Base-by-base conservation (phyloP, 2,329 filamentous ascomycete genomes). In the Byssoonygena ceratinophila region DNA sequence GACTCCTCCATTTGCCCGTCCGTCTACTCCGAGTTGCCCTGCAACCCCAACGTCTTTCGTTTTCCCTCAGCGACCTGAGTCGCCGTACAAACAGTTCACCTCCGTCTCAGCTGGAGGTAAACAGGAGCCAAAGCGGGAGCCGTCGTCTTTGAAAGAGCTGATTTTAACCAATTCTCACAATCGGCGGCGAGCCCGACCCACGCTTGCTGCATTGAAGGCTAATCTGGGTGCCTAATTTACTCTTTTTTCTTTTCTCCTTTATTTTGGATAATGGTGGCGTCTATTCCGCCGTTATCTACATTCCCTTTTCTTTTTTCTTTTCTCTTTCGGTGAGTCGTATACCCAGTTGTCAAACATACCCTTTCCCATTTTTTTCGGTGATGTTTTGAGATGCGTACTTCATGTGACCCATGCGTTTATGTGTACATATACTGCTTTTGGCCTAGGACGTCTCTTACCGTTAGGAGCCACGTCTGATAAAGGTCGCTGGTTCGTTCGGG, bases 111-210 rank as follows among this genome's bases (percentile, higher is more conserved):
- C 31, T 18, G 14, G 27, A 4, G 7, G 5, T 11, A 8, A 3
- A 16, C 37, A 8, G 29, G 18, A n/a, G 16, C 18, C 18, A 1
- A 51, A 51, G n/a, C 12, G 18, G 14, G 48, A 51, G 14, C 29
- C 27, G 7, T 8, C 31, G 22, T 45, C 49, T 37, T 29, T 51
- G 14, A 51, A 51, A 22, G 20, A 51, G 20, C 6, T 51, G 11
- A 51, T 51, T 18, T 12, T 29, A n/a, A 31, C 29, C 22, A 51
- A 45, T 27, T 22, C 49, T 39, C 49, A 40, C 49, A 51, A 51
- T 36, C 39, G 49, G 14, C 39, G 49, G 6, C 20, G 45, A 6
- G 45, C 45, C 18, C 49, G 40, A 8, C 45, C 49, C 36, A 40
- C 49, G 11, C 45, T 51, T 45, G 22, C 31, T 9, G 40, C 16